Evolutionary conservation across 2,329 filamentous ascomycete species (phyloP).

Genomic region (Colletotrichum sp.): DNA sequence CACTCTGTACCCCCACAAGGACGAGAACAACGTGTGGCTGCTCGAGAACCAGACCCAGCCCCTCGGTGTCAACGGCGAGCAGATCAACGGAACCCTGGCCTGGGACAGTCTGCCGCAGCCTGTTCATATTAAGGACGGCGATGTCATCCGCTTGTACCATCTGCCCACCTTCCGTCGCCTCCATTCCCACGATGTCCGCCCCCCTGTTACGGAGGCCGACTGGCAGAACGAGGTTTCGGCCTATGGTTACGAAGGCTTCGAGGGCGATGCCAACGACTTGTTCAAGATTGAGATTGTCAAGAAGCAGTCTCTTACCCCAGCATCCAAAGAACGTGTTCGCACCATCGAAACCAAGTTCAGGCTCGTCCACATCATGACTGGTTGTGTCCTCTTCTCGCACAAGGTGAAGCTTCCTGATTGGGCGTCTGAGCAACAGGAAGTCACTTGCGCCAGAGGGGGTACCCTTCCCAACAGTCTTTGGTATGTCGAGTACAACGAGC

Average conservation of each 20-base stretch:
- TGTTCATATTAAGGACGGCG: constrained; percentile 77
- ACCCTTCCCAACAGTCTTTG: constrained; percentile 96
- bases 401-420: constrained; percentile 98
- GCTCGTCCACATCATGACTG: constrained; percentile 95
- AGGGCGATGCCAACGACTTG: constrained; percentile 94
- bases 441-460: constrained; percentile 92
- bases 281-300: constrained; percentile 97
- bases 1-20: constrained; percentile 97
- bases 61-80: constrained; percentile 74
- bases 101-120: constrained; percentile 78
- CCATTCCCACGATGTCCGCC: constrained; percentile 93
- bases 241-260: constrained; percentile 96
- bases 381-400: constrained; percentile 95
- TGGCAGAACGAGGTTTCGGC: constrained; percentile 98
- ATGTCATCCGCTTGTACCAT: constrained; percentile 85
- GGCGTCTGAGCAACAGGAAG: constrained; percentile 98
- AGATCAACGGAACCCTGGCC: constrained; percentile 79
- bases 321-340: constrained; percentile 83
- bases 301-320: constrained; percentile 78
- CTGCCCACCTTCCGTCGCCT: constrained; percentile 82
- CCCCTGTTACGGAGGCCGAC: constrained; percentile 84
- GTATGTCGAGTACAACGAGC: constrained; percentile 93
- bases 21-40: constrained; percentile 95
- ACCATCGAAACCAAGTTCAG: constrained; percentile 98
- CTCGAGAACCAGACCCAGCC: constrained; percentile 97